phyloP scores from a whole-genome alignment of 805 yeast genomes.

The Sungouiella blattae region DNA sequence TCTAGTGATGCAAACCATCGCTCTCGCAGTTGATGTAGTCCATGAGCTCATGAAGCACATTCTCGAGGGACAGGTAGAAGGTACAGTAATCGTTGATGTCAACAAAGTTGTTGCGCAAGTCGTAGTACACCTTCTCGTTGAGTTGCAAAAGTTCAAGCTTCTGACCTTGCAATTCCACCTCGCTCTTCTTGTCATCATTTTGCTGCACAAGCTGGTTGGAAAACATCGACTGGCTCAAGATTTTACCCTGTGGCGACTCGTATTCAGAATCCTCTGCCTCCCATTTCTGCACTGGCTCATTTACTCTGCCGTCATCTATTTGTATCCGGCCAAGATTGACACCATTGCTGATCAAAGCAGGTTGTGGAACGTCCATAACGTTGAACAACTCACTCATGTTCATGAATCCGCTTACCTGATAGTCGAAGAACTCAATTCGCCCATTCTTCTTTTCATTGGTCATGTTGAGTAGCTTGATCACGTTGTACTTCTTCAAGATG shows the following conservation, averaged over 20 bases:
- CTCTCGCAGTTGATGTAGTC: slow-evolving; percentile 30
- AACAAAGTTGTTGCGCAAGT: slow-evolving; percentile 40
- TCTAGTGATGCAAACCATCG: too few species aligned
- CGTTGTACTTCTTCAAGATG: slow-evolving; percentile 33
- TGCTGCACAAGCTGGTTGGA: slow-evolving; percentile 4
- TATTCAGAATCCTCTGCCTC: slow-evolving; percentile 6
- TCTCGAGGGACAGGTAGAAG: slow-evolving; percentile 39
- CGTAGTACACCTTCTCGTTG: slow-evolving; percentile 37
- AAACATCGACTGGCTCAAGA: slow-evolving; percentile 1
- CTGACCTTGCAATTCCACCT: slow-evolving; percentile 13
- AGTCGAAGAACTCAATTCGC: slow-evolving; percentile 34
- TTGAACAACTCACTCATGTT: slow-evolving; percentile 40
- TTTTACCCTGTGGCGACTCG: slow-evolving; percentile 4
- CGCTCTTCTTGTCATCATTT: slow-evolving; percentile 3
- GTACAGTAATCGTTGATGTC: slow-evolving; percentile 45
- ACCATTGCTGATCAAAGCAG: slow-evolving; percentile 16
- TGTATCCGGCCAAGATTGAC: slow-evolving; percentile 9
- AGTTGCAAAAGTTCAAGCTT: slow-evolving; percentile 29
- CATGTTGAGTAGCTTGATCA: slow-evolving; percentile 26
- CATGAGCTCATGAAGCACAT: slow-evolving; percentile 37
- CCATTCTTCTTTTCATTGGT: slow-evolving; percentile 19
- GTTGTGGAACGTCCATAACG: slow-evolving; percentile 44
- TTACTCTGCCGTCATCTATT: slow-evolving; percentile 2
- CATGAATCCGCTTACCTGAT: slow-evolving; percentile 36
- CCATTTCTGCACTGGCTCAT: slow-evolving; percentile 3